These are phyloP conservation scores for Cadophora sp. DNA, from an alignment of 2,329 filamentous ascomycete genomes.

Conservation along the genomic window DNA sequence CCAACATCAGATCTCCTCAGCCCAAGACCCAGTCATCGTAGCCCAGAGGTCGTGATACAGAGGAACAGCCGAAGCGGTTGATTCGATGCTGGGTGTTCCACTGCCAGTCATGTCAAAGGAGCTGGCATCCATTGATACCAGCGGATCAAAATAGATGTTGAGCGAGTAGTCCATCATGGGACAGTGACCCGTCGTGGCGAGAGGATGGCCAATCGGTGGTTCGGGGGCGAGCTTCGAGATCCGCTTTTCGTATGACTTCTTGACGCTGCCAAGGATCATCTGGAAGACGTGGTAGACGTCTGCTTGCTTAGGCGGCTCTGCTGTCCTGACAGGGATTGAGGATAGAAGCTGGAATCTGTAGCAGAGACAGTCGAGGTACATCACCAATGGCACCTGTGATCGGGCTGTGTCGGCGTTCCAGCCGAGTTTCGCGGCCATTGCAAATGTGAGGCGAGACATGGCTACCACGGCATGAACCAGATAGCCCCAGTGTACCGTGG, in stretches of 20 bases:
- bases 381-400: constrained; percentile 36
- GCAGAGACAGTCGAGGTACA: constrained; percentile 42
- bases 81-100: background rate
- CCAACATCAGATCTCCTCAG: constrained; percentile 22
- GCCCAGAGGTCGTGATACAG: constrained; percentile 41
- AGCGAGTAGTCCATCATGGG: constrained; percentile 35
- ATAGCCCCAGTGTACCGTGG: constrained; percentile 32
- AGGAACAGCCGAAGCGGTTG: constrained; percentile 6
- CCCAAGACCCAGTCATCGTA: constrained; percentile 42
- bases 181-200: constrained; percentile 33
- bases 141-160: constrained; percentile 25
- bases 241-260: constrained; percentile 36
- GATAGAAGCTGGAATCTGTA: constrained; percentile 37
- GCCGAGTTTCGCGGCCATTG: constrained; percentile 35
- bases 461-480: constrained; percentile 35
- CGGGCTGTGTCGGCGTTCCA: constrained; percentile 38
- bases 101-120: constrained; percentile 18
- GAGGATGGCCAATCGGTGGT: constrained; percentile 24
- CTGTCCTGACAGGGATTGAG: constrained; percentile 6
- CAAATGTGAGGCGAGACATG: constrained; percentile 38
- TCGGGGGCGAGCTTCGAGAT: constrained; percentile 31
- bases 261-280: constrained; percentile 37
- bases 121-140: constrained; percentile 23
- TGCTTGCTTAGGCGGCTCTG: constrained; percentile 26
- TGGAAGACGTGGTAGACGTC: constrained; percentile 37